A percentile compares a stretch with the other conserved stretches of the same genome.
Evolutionary conservation across 345 rosid genomes (phyloP).

Genomic region (Pistacia vera): DNA sequence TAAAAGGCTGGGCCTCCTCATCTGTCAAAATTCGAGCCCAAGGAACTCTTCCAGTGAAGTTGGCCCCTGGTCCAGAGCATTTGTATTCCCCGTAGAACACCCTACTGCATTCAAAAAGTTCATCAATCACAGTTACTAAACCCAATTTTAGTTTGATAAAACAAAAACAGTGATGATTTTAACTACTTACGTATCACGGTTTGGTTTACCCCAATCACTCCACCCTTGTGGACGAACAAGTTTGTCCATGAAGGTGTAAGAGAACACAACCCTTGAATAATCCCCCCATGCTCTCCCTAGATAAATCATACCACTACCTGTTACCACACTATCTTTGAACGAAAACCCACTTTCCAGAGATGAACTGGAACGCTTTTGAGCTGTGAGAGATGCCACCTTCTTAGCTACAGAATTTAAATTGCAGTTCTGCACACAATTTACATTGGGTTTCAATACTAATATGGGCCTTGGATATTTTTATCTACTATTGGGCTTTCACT

Average conservation of each 20-base stretch:
- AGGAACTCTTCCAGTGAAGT: constrained; percentile 50
- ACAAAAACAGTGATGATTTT: neutral
- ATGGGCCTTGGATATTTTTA: neutral
- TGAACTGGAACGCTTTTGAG: constrained; percentile 50
- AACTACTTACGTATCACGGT: constrained; percentile 50
- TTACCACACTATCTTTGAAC: constrained; percentile 50
- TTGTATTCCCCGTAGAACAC: constrained; percentile 65
- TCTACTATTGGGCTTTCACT: neutral
- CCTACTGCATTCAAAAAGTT: constrained; percentile 26
- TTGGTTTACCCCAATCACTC: constrained; percentile 63
- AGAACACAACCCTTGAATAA: constrained; percentile 61
- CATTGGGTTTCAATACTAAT: neutral
- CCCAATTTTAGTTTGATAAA: too few species aligned
- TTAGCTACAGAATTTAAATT: constrained; percentile 49
- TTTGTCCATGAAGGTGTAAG: constrained; percentile 58
- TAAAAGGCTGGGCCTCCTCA: constrained; percentile 60
- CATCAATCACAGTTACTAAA: neutral
- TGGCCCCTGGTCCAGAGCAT: constrained; percentile 68
- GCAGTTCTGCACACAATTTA: constrained; percentile 44
- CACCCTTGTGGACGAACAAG: constrained; percentile 60
- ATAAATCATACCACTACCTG: constrained; percentile 50
- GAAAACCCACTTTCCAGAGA: constrained; percentile 57
- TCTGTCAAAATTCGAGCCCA: constrained; percentile 58
- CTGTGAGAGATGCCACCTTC: constrained; percentile 55
- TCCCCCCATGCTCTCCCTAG: constrained; percentile 80